These are phyloP conservation scores for Colletotrichum echinochloae DNA, from an alignment of 2,329 filamentous ascomycete genomes.

Conservation along the genomic window DNA sequence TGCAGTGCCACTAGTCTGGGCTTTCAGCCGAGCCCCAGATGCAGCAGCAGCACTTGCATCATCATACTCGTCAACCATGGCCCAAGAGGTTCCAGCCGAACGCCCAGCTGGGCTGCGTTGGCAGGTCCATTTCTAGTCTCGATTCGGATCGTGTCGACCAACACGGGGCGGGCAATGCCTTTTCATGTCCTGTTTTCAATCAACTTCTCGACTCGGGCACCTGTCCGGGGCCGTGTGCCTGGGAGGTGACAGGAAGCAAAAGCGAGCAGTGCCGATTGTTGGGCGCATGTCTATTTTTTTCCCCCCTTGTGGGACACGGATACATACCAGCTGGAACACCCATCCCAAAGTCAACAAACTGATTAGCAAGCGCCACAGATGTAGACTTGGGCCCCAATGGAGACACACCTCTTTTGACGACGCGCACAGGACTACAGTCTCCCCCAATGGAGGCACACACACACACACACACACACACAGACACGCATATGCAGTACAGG, in stretches of 20 bases:
- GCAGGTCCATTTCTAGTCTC: conserved; percentile 1
- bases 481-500: background rate
- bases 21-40: conserved; percentile 18
- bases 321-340: background rate
- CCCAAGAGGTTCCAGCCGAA: background rate
- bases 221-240: background rate
- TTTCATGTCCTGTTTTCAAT: background rate
- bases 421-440: conserved; percentile 29
- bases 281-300: conserved; percentile 9
- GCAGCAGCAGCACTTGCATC: background rate
- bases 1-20: conserved; percentile 2
- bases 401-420: background rate
- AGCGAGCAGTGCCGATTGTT: background rate
- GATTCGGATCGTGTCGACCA: background rate
- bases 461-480: background rate
- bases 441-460: background rate
- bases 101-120: background rate
- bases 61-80: background rate
- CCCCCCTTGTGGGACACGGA: conserved; percentile 19
- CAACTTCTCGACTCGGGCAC: background rate
- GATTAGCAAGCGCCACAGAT: conserved; percentile 28
- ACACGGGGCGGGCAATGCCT: background rate
- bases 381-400: conserved; percentile 16
- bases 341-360: background rate
- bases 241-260: background rate